A percentile compares a stretch with the other conserved stretches of the same genome.
Evolutionary conservation across 2,329 filamentous ascomycete species (phyloP).

Genomic region (Chrysoporthe puriensis): DNA sequence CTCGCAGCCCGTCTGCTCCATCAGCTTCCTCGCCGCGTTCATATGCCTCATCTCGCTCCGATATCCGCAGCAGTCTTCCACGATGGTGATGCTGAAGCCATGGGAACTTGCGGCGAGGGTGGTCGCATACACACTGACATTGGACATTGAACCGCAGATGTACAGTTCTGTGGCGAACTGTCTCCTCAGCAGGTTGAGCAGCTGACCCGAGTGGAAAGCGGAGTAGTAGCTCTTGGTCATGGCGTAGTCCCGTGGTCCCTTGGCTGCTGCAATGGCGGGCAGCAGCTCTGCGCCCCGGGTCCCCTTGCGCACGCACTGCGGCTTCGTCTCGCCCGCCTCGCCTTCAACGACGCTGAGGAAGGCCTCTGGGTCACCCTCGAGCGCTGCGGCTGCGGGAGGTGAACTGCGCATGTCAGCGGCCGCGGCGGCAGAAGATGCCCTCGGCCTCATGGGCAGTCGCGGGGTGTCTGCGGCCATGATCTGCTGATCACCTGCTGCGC

Average conservation of each 20-base stretch:
- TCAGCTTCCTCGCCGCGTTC: conserved; percentile 71
- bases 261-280: conserved; percentile 44
- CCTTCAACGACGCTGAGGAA: conserved; percentile 33
- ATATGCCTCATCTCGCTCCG: conserved; percentile 70
- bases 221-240: conserved; percentile 82
- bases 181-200: conserved; percentile 79
- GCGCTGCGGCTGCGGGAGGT: not conserved
- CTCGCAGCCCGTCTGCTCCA: conserved; percentile 74
- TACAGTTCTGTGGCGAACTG: conserved; percentile 88
- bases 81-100: conserved; percentile 81
- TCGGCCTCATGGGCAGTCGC: conserved; percentile 30
- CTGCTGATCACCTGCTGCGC: conserved; percentile 58
- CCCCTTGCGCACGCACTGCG: conserved; percentile 48
- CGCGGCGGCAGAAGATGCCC: conserved; percentile 10
- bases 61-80: conserved; percentile 89
- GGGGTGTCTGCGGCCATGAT: conserved; percentile 49
- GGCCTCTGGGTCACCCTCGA: conserved; percentile 43
- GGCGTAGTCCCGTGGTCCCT: conserved; percentile 54
- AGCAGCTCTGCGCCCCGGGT: conserved; percentile 52
- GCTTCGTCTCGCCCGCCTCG: conserved; percentile 35
- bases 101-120: conserved; percentile 88
- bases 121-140: conserved; percentile 88
- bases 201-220: conserved; percentile 74
- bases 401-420: conserved; percentile 37
- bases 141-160: conserved; percentile 84